Evolutionary conservation across 176 grass and related monocot species (phyloP), one percentile per base, ranked within the genome.

Genomic region (Bonia amplexicaulis): DNA sequence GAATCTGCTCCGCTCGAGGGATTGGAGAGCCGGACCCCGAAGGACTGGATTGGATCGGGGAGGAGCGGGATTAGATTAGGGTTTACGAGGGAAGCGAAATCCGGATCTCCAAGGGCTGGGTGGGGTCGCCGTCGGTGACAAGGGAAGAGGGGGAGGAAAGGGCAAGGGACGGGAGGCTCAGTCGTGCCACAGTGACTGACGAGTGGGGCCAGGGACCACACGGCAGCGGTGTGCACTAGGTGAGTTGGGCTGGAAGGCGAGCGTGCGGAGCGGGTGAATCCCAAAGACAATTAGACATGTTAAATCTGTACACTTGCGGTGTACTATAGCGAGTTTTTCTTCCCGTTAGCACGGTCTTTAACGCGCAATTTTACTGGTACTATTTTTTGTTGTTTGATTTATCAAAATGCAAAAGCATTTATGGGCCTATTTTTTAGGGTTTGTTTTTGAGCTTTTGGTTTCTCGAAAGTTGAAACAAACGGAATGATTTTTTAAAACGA

Each of bases 1-100:
- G 44, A 86, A 83, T 80, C 74, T 83, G 80, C 67, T 55, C 79
- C 58, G 72, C 31, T 33, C n/a, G 46, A 73, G 72, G 71, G 64
- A 77, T 82, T 41, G 57, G 55, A 12, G 25, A 45, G 68, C 27
- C 69, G 57, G 6, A 31, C 10, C 16, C 69, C 22, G 19, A 46
- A 33, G 5, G 71, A 16, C 52, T 60, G 20, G 48, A 22, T 54
- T 73, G 66, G 47, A 51, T 33, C 8, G 1, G 47, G 1, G 22
- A 19, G 20, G 14, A 31, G 79, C 19, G 37, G 13, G 66, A 68
- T 17, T 39, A 22, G 40, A 65, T 47, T 55, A 46, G 73, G 88
- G 65, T 39, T 82, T 85, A 54, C 64, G 7, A n/a, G 23, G 69
- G 31, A 19, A 25, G 42, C 57, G 26, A 47, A 47, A 15, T 6